Base-by-base conservation (phyloP, 108 stramenopile species). In the Cylindrotheca closterium region DNA sequence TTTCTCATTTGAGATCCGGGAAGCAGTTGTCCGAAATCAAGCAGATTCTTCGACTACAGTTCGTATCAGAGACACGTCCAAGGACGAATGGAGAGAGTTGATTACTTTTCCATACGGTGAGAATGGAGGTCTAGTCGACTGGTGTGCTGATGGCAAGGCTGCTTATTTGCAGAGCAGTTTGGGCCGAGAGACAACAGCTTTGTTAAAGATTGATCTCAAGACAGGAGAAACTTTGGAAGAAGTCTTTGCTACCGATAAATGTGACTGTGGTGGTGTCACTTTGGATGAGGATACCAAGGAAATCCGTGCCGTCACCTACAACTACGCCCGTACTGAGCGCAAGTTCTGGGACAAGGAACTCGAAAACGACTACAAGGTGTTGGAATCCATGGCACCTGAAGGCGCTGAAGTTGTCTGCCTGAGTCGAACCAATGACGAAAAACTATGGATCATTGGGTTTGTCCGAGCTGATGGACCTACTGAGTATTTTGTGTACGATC, bases 271-370 rank as follows among this genome's bases (percentile, higher is more conserved):
- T 10, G 81, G 77, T 7, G 64, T 86, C 3, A 59, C 69, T 2
- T 25, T 83, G 30, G 77, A 86, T 49, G 78, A 83, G 30, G 79
- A 86, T 60, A 81, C 79, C n/a, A 86, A 83, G 61, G 74, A 76
- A 30, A 28, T 86, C 5, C 55, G 67, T 30, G 66, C 68, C 1
- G 30, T 86, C n/a, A 79, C 66, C 18, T 83, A 79, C 67, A 83
- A 83, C 52, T 83, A 83, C 60, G 85, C 81, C 21, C 57, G 82
- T 46, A 77, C 68, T 15, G 82, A 86, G 55, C 79, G 81, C 4
- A 32, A 69, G 1, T 86, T 86, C 54, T 86, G 73, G 27, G 82
- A 86, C 54, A 70, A 78, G 18, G 79, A 80, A 21, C 52, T 86
- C 4, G 68, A 86, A 58, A 29, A 73, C 15, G 77, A 83, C 50